phyloP scores from a whole-genome alignment of 1,284 basidiomycete genomes.

The Phylloboletellus chloephorus region DNA sequence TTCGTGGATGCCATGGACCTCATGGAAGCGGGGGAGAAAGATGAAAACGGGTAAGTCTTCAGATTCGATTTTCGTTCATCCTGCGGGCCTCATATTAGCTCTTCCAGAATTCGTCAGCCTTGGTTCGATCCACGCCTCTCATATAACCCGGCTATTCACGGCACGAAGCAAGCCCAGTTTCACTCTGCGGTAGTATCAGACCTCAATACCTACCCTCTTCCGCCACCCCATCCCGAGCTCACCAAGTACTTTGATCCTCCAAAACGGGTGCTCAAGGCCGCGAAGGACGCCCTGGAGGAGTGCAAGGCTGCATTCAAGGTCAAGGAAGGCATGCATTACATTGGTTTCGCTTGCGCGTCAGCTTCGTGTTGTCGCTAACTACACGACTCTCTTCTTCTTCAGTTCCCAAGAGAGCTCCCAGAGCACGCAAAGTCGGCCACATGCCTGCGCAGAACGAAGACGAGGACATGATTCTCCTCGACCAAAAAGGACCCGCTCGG shows the following conservation, averaged over 20 bases:
- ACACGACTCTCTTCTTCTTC: conserved; percentile 1
- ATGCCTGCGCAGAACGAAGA: conserved; percentile 58
- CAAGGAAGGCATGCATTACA: conserved; percentile 52
- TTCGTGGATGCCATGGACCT: conserved; percentile 88
- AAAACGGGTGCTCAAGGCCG: conserved; percentile 54
- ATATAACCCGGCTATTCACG: conserved; percentile 88
- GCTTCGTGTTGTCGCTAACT: conserved; percentile 4
- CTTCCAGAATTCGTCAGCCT: conserved; percentile 46
- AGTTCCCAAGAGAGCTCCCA: conserved; percentile 56
- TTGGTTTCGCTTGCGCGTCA: not conserved
- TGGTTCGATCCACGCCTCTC: conserved; percentile 80
- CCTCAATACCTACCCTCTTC: conserved; percentile 67
- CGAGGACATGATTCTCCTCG: conserved; percentile 58
- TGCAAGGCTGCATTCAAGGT: conserved; percentile 69
- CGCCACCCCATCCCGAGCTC: conserved; percentile 81
- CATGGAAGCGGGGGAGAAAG: conserved; percentile 64
- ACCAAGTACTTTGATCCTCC: conserved; percentile 82
- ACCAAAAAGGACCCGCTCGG: conserved; percentile 38
- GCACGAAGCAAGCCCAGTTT: conserved; percentile 88
- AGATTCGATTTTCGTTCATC: not conserved
- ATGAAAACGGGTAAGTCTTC: conserved; percentile 59
- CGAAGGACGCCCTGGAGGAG: conserved; percentile 50
- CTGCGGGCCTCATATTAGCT: conserved; percentile 3
- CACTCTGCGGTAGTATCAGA: conserved; percentile 78
- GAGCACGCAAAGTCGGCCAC: conserved; percentile 53